Percentiles rank a stretch among this genome's conserved stretches.
Conservation (phyloP, 257 asterid genomes). For the Henckelia pumila region DNA sequence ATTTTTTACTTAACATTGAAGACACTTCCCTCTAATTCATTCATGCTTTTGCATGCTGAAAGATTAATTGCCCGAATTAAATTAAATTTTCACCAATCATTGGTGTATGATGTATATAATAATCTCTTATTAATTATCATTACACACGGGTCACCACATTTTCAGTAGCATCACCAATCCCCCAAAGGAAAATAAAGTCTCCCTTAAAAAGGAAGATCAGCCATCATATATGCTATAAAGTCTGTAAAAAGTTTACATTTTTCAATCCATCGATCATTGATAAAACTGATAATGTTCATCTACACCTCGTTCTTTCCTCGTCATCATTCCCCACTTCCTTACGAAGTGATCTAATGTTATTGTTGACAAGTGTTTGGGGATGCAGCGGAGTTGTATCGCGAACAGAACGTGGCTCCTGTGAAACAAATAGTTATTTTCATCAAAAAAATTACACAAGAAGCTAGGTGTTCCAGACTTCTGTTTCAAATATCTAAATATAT, state of each 20-base stretch:
- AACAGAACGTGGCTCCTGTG: slow-evolving; percentile 44
- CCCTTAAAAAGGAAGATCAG: too few relatives aligned
- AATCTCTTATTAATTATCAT: neutral
- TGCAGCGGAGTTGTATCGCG: slow-evolving; percentile 35
- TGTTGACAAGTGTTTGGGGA: slow-evolving; percentile 26
- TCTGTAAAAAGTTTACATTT: slow-evolving; percentile 6
- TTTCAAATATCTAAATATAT: neutral
- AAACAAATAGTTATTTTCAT: neutral
- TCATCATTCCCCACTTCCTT: slow-evolving; percentile 33
- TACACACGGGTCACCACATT: neutral
- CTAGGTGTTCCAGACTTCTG: too few relatives aligned
- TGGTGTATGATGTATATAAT: neutral
- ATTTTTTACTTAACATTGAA: too few relatives aligned
- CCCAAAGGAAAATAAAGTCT: too few relatives aligned
- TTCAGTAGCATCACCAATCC: neutral
- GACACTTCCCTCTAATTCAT: too few relatives aligned
- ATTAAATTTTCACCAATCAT: neutral
- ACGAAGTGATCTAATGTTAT: slow-evolving; percentile 16
- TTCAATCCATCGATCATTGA: slow-evolving; percentile 10
- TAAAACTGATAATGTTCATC: slow-evolving; percentile 29
- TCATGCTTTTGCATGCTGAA: too few relatives aligned
- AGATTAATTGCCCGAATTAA: too few relatives aligned
- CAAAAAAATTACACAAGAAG: neutral
- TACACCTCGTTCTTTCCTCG: slow-evolving; percentile 33
- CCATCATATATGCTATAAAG: neutral